phyloP scores from a whole-genome alignment of 2,329 filamentous ascomycete species.

The Fusarium albosuccineum region DNA sequence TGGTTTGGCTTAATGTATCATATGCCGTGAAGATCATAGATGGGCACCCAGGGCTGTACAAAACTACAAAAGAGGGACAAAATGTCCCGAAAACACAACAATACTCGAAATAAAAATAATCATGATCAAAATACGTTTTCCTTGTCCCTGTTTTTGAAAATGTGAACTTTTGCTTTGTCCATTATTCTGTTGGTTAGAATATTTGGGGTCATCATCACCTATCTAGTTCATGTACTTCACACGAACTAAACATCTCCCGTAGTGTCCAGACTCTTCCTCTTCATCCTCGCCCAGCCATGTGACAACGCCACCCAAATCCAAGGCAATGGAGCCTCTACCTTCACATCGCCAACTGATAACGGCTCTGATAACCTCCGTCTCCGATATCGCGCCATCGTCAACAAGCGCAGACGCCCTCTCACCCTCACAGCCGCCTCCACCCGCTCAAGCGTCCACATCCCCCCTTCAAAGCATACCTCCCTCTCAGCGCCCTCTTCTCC shows the following conservation, averaged over 20 bases:
- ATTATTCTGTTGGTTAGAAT: too few species aligned
- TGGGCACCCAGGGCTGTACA: slow-evolving; percentile 33
- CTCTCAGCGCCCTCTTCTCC: slow-evolving; percentile 68
- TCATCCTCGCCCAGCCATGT: slow-evolving; percentile 19
- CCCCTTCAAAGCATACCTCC: slow-evolving; percentile 34
- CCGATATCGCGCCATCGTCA: slow-evolving; percentile 30
- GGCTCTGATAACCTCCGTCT: slow-evolving; percentile 61
- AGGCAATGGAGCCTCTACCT: slow-evolving; percentile 44
- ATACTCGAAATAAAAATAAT: slow-evolving; percentile 19
- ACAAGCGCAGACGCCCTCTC: slow-evolving; percentile 8
- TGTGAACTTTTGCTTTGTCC: neutral
- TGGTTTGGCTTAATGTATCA: slow-evolving; percentile 38
- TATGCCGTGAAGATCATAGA: slow-evolving; percentile 38
- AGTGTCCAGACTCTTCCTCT: slow-evolving; percentile 13
- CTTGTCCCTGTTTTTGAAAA: too few species aligned
- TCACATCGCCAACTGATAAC: slow-evolving; percentile 62
- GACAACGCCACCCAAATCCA: slow-evolving; percentile 5
- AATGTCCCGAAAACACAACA: slow-evolving; percentile 8
- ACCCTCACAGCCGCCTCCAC: slow-evolving; percentile 19
- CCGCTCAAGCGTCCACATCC: slow-evolving; percentile 31
- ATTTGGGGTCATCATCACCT: slow-evolving; percentile 2
- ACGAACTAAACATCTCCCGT: neutral
- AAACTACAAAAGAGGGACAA: slow-evolving; percentile 20
- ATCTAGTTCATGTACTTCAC: slow-evolving; percentile 4
- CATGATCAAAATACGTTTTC: neutral